Conservation (phyloP, 352 stramenopile species). For the Globisporangium yorkense region DNA sequence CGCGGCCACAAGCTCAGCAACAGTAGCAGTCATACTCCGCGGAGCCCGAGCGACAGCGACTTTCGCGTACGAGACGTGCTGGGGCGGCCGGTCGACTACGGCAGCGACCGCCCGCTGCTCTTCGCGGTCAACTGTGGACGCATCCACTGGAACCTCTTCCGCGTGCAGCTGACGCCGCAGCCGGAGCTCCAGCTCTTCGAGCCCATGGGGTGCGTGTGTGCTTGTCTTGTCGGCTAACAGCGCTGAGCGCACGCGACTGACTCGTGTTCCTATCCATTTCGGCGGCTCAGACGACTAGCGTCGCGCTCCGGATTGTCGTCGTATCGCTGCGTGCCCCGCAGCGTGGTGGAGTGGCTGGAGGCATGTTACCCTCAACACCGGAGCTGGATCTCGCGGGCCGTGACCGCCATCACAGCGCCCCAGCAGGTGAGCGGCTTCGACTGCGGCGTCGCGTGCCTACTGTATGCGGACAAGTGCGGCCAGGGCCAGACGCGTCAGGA, state of each 20-base stretch:
- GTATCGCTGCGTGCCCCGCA: conserved; percentile 62
- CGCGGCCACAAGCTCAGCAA: conserved; percentile 1
- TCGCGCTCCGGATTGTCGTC: conserved; percentile 57
- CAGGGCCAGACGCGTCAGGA: conserved; percentile 47
- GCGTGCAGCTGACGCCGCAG: conserved; percentile 59
- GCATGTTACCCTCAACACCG: conserved; percentile 59
- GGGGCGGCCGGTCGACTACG: conserved; percentile 56
- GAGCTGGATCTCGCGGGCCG: conserved; percentile 46
- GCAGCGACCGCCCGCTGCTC: conserved; percentile 47
- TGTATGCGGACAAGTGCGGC: conserved; percentile 85
- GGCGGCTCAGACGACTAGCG: conserved; percentile 26
- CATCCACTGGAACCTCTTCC: conserved; percentile 88
- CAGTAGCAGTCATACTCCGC: background rate
- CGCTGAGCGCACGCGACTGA: no score
- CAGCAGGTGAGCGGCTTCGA: conserved; percentile 89
- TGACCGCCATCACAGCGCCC: conserved; percentile 74
- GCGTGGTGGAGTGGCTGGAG: conserved; percentile 83
- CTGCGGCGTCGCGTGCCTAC: conserved; percentile 81
- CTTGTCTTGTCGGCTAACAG: background rate
- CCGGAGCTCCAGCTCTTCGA: conserved; percentile 86
- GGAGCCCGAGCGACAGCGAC: background rate
- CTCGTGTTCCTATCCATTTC: no score
- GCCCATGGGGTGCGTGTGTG: conserved; percentile 56
- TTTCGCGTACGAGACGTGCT: conserved; percentile 58
- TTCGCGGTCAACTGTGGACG: conserved; percentile 78